Conservation (phyloP, 495 filamentous ascomycete genomes). For the Penicillium lagena region DNA sequence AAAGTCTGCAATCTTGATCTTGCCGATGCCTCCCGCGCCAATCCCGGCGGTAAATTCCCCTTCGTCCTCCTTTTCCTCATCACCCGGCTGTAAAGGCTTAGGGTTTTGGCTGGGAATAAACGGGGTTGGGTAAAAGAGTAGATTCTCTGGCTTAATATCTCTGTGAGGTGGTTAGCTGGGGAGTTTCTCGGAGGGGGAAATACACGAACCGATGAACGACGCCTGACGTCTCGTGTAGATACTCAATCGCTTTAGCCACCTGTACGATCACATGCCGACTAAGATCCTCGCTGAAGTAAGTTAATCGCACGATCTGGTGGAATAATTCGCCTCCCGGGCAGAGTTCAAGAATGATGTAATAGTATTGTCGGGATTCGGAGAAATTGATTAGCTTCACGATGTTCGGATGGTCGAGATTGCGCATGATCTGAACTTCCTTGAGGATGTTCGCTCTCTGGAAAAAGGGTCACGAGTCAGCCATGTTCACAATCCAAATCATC, state of each 20-base stretch:
- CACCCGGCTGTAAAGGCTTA: constrained; percentile 70
- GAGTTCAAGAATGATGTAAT: constrained; percentile 94
- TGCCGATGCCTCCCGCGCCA: constrained; percentile 88
- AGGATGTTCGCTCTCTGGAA: constrained; percentile 87
- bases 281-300: constrained; percentile 95
- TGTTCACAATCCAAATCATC: neutral
- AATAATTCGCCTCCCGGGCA: constrained; percentile 95
- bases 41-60: constrained; percentile 82
- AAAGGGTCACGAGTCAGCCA: constrained; percentile 8
- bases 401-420: constrained; percentile 89
- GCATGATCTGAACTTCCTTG: constrained; percentile 99
- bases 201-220: constrained; percentile 88
- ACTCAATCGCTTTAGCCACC: constrained; percentile 88
- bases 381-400: constrained; percentile 91
- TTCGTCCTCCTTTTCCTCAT: constrained; percentile 97
- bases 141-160: constrained; percentile 97
- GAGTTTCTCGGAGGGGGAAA: neutral
- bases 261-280: constrained; percentile 91
- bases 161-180: constrained; percentile 37
- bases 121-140: constrained; percentile 82
- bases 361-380: constrained; percentile 88
- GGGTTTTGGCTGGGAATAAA: constrained; percentile 76
- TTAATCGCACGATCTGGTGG: constrained; percentile 96
- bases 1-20: constrained; percentile 97
- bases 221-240: constrained; percentile 89